Evolutionary conservation across 805 yeast species (phyloP).

Genomic region (Blastobotrys americana): DNA sequence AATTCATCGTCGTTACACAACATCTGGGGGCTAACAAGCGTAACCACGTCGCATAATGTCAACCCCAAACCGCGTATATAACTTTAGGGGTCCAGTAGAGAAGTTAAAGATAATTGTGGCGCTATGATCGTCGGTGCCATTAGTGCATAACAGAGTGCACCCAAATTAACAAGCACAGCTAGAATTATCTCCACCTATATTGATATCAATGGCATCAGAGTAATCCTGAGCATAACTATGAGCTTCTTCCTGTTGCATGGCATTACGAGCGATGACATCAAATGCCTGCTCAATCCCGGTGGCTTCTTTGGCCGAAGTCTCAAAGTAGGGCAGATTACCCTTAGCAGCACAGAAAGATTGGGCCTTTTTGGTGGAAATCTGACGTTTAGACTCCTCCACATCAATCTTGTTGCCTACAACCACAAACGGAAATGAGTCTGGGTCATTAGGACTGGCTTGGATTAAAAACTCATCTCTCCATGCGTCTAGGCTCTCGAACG

Average conservation of each 20-base stretch:
- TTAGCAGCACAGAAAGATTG: slow-evolving; percentile 53
- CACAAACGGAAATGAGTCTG: slow-evolving; percentile 93
- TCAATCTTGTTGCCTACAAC: slow-evolving; percentile 93
- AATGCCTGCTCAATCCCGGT: slow-evolving; percentile 93
- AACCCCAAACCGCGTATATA: background rate
- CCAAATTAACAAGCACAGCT: slow-evolving; percentile 66
- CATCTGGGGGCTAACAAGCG: too few species aligned
- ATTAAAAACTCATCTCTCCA: slow-evolving; percentile 96
- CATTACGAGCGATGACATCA: slow-evolving; percentile 92
- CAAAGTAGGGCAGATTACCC: slow-evolving; percentile 86
- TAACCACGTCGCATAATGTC: too few species aligned
- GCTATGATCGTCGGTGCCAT: too few species aligned
- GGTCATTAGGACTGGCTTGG: slow-evolving; percentile 88
- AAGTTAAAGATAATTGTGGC: slow-evolving; percentile 3
- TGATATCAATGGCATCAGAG: slow-evolving; percentile 92
- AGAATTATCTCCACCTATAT: slow-evolving; percentile 71
- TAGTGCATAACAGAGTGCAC: too few species aligned
- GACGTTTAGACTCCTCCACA: slow-evolving; percentile 83
- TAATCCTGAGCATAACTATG: slow-evolving; percentile 90
- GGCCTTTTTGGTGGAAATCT: slow-evolving; percentile 54
- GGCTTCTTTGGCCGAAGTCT: slow-evolving; percentile 96
- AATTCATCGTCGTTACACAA: too few species aligned
- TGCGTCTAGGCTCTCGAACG: slow-evolving; percentile 77
- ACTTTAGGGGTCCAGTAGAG: too few species aligned
- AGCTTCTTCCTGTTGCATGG: slow-evolving; percentile 89